phyloP scores from a whole-genome alignment of 2,329 filamentous ascomycete genomes.

The Penicillium expansum region DNA sequence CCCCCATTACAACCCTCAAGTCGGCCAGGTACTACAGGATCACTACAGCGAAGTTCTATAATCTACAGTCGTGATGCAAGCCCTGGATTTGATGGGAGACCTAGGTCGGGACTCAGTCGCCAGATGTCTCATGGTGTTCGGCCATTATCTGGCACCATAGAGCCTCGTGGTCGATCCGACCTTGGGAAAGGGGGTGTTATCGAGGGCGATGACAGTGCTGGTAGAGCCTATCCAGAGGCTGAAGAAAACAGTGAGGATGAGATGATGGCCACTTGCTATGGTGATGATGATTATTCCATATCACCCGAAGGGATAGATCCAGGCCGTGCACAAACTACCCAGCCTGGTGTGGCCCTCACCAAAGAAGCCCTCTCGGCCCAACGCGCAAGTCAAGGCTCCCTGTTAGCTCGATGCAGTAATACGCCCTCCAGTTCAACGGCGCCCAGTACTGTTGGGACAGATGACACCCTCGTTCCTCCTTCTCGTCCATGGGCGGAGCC shows the following conservation, averaged over 20 bases:
- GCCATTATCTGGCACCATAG: constrained; percentile 40
- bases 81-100: constrained; percentile 30
- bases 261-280: constrained; percentile 36
- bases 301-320: constrained; percentile 35
- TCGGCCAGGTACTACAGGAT: constrained; percentile 34
- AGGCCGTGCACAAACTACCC: constrained; percentile 22
- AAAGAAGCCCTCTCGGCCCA: constrained; percentile 21
- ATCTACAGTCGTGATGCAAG: constrained; percentile 41
- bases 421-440: constrained; percentile 27
- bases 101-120: constrained; percentile 34
- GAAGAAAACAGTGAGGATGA: constrained; percentile 41
- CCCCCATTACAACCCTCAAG: constrained; percentile 37
- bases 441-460: constrained; percentile 30
- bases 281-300: constrained; percentile 42
- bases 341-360: constrained; percentile 13
- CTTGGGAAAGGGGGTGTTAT: constrained; percentile 25
- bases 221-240: constrained; percentile 30
- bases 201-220: constrained; percentile 32
- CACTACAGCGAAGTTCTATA: constrained; percentile 40
- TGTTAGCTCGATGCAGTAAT: constrained; percentile 15
- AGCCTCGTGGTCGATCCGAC: constrained; percentile 30
- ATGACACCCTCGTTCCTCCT: constrained; percentile 34
- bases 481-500: constrained; percentile 31
- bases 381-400: constrained; percentile 30
- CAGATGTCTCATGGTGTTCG: constrained; percentile 42